Base-by-base conservation (phyloP, 2,329 filamentous ascomycete genomes). In the Neonectria coccinea region DNA sequence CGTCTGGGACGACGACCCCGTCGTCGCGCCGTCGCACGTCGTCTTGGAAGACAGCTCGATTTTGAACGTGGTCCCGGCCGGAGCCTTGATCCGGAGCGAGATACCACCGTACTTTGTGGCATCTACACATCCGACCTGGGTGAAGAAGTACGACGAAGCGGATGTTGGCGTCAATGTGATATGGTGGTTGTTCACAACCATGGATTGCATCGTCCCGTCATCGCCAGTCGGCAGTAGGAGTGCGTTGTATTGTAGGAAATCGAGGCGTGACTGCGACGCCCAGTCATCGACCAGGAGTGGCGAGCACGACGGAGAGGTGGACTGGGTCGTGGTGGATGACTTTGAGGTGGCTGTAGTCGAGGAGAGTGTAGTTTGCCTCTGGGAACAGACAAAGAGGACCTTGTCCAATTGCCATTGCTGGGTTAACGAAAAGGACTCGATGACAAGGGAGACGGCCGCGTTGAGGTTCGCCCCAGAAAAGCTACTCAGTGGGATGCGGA, bases 191-290 rank as follows among this genome's bases (percentile, higher is more conserved):
- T 81, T 81, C 42, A 88, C 85, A 14, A 82, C 78, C 25, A 88
- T 77, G 1, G 85, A 87, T 22, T 81, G 79, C 84, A 89, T 88
- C 7, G 84, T 84, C 2, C 77, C 83, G 73, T 89, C 87, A 66
- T 88, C 85, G 36, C 85, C 87, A 6, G 84, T 84, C 4, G 87
- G 80, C 66, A 84, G 78, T 2, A 84, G 77, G 77, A 89, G 78
- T 41, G 87, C 81, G 71, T 89, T 89, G 79, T 89, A 89, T 70
- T 80, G 85, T 16, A 89, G 76, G 75, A 89, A 89, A 1, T 85
- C 87, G 56, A 89, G 75, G 31, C 87, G 85, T 6, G 87, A 89
- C 73, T 89, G 87, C 9, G 87, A 89, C 58, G 81, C 81, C 82
- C 85, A 89, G 77, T 89, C 87, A 67, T 89, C 87, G 58, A 89